Percentiles rank a stretch among this genome's conserved stretches.
Conservation (phyloP, 2,329 filamentous ascomycete species). For the Shiraia sp. region DNA sequence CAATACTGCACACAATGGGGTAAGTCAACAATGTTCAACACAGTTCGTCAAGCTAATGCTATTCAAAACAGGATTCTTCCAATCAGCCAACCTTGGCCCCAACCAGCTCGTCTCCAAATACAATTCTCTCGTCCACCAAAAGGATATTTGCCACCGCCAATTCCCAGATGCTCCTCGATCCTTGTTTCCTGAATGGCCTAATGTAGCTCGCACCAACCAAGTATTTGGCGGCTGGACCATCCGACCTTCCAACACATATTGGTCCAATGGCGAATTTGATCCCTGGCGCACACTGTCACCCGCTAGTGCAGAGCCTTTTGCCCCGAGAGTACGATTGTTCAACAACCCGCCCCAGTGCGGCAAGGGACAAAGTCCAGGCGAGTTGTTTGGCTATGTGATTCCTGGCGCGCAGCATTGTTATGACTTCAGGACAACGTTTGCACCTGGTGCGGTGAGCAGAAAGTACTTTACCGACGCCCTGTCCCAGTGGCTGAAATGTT, state of each 20-base stretch:
- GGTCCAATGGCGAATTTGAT: slow-evolving; percentile 56
- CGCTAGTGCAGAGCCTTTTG: slow-evolving; percentile 47
- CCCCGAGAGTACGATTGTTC: slow-evolving; percentile 46
- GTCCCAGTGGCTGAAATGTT: slow-evolving; percentile 53
- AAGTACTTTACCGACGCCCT: slow-evolving; percentile 48
- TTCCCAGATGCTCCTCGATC: slow-evolving; percentile 50
- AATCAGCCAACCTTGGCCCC: slow-evolving; percentile 53
- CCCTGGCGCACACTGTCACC: slow-evolving; percentile 56
- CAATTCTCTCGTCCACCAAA: slow-evolving; percentile 50
- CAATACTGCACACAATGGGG: slow-evolving; percentile 59
- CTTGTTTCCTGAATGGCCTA: slow-evolving; percentile 49
- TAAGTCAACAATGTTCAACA: slow-evolving; percentile 19
- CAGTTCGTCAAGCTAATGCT: too few relatives aligned
- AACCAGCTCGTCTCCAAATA: slow-evolving; percentile 54
- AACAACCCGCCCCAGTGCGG: slow-evolving; percentile 51
- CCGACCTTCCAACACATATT: slow-evolving; percentile 57
- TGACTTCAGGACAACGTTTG: slow-evolving; percentile 47
- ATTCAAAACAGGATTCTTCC: slow-evolving; percentile 53
- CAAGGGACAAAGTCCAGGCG: slow-evolving; percentile 34
- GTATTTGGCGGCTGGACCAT: slow-evolving; percentile 57
- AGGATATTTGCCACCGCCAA: slow-evolving; percentile 53
- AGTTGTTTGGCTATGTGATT: slow-evolving; percentile 56
- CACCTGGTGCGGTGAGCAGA: slow-evolving; percentile 39
- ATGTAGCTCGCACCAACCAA: slow-evolving; percentile 45
- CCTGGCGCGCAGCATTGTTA: slow-evolving; percentile 53